Base-by-base conservation (phyloP, 208 protist species). In the Acanthamoeba castellanii region DNA sequence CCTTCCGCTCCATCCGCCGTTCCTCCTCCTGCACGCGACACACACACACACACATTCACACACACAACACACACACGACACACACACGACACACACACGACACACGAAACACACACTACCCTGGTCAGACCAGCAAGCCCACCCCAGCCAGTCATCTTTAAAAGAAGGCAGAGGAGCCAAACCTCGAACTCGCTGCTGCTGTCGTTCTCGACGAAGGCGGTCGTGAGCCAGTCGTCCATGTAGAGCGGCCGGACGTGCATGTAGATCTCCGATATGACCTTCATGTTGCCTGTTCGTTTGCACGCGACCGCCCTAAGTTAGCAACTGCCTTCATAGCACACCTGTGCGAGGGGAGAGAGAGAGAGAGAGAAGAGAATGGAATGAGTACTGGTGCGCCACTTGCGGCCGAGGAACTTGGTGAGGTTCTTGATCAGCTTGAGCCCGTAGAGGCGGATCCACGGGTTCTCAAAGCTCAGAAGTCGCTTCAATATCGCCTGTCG, bases 141-240 rank as follows among this genome's bases (percentile, higher is more conserved):
- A 82, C 20, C 18, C 27, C 16, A 82, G 27, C 2, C n/a, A 82
- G 74, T 47, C 20, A 14, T 32, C 72, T 85, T 87, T 34, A 91
- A 8, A 4, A n/a, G 81, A 3, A 34, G 25, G 37, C 13, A 55
- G 30, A 57, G 74, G 22, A 64, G 37, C 3, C 42, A 5, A 32
- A 84, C 90, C 90, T 94, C 90, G 50, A 94, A 94, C 27, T 94
- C 70, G 47, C 57, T 85, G 45, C 47, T 85, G 47, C 84, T 50
- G 27, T 94, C 90, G 32, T 94, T 57, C 25, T 94, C 90, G 13
- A 85, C 90, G 84, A 94, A 94, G 22, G 18, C 18, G 5, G 90
- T 94, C 0, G 64, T 66, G n/a, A 94, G 72, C 90, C 90, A 94
- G 70, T 94, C 90, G 72, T 94, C 90, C 90, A 94, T 94, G 70